These are phyloP conservation scores for Blastobotrys petasosporus DNA, from an alignment of 1,139 yeast species.

Conservation along the genomic window DNA sequence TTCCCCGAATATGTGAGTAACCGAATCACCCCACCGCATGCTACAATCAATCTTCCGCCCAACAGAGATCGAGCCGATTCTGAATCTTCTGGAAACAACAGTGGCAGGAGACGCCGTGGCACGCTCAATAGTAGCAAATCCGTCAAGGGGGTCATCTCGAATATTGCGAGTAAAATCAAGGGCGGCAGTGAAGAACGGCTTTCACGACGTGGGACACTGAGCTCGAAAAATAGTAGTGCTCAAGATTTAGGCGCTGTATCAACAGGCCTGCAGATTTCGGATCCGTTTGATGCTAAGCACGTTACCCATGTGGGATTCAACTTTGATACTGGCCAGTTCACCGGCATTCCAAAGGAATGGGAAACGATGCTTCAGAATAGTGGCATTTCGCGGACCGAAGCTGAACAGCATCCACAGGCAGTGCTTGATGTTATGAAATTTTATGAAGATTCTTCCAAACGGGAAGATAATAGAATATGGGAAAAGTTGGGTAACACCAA, in stretches of 20 bases:
- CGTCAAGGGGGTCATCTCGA: slow-evolving; percentile 46
- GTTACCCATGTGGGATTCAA: slow-evolving; percentile 92
- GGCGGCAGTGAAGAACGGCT: slow-evolving; percentile 14
- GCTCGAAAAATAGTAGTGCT: background rate
- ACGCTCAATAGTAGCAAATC: slow-evolving; percentile 33
- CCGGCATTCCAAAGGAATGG: slow-evolving; percentile 93
- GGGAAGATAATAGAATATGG: slow-evolving; percentile 59
- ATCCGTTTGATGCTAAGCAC: slow-evolving; percentile 86
- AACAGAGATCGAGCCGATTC: slow-evolving; percentile 10
- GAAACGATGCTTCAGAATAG: slow-evolving; percentile 72
- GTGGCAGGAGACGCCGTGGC: slow-evolving; percentile 23
- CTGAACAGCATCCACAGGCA: slow-evolving; percentile 87
- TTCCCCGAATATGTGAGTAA: background rate
- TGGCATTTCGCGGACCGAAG: slow-evolving; percentile 81
- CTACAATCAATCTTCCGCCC: slow-evolving; percentile 2
- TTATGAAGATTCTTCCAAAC: slow-evolving; percentile 63
- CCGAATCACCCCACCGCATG: slow-evolving; percentile 4
- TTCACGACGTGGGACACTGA: slow-evolving; percentile 7
- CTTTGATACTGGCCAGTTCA: slow-evolving; percentile 72
- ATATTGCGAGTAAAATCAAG: slow-evolving; percentile 44
- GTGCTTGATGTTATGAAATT: slow-evolving; percentile 89
- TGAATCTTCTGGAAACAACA: slow-evolving; percentile 5
- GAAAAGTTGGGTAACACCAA: slow-evolving; percentile 55
- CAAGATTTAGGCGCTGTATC: slow-evolving; percentile 4
- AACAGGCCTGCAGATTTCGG: slow-evolving; percentile 56